Evolutionary conservation across 495 filamentous ascomycete species (phyloP).

Genomic region (Pseudoneurospora amorphoporcata): DNA sequence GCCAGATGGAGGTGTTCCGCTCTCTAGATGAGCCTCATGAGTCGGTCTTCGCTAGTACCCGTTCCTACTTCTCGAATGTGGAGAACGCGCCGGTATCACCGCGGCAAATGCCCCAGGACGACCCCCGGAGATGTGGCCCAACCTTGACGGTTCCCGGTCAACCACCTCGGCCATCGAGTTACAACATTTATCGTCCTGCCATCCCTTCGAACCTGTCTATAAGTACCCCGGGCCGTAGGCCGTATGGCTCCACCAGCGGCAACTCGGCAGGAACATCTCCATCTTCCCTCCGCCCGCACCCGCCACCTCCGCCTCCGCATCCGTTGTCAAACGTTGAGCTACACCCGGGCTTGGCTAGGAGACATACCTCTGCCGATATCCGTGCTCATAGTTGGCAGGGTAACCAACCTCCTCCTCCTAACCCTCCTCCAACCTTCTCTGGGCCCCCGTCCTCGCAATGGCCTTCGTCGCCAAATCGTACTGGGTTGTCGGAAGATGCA

Average conservation of each 20-base stretch:
- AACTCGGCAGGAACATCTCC: conserved; percentile 58
- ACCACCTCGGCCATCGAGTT: conserved; percentile 2
- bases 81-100: conserved; percentile 85
- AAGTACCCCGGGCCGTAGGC: conserved; percentile 51
- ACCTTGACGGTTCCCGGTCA: conserved; percentile 40
- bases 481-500: conserved; percentile 55
- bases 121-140: conserved; percentile 51
- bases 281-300: conserved; percentile 59
- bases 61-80: conserved; percentile 65
- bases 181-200: conserved; percentile 58
- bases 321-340: conserved; percentile 67
- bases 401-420: conserved; percentile 46
- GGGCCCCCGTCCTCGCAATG: conserved; percentile 67
- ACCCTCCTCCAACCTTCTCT: conserved; percentile 43
- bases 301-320: conserved; percentile 59
- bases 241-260: conserved; percentile 65
- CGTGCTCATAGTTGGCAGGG: conserved; percentile 80
- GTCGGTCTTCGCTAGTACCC: conserved; percentile 59
- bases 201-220: conserved; percentile 68
- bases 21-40: conserved; percentile 67
- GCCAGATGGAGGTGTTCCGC: conserved; percentile 66
- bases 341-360: conserved; percentile 64
- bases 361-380: conserved; percentile 95
- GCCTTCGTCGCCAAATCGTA: conserved; percentile 75
- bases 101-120: conserved; percentile 78